Evolutionary conservation across 2,329 filamentous ascomycete genomes (phyloP).

Genomic region (Tolypocladium endophyticum): DNA sequence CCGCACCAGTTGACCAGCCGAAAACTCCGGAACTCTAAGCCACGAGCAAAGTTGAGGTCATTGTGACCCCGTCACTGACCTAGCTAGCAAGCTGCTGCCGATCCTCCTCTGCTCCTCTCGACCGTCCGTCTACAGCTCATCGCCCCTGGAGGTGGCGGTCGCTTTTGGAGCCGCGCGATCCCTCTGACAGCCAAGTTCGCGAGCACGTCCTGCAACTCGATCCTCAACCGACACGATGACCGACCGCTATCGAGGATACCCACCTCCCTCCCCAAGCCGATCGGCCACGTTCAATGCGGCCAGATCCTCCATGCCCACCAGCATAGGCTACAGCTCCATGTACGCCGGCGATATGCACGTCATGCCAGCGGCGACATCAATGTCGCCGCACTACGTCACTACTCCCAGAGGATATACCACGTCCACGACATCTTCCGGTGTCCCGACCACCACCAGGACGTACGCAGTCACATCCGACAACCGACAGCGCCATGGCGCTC

Average conservation of each 20-base stretch:
- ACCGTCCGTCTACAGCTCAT: no score
- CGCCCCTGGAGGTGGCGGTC: neutral
- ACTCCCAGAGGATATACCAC: constrained; percentile 23
- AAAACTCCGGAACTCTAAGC: neutral
- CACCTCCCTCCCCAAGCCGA: constrained; percentile 25
- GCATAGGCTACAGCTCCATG: constrained; percentile 36
- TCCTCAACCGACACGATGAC: constrained; percentile 25
- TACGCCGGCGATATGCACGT: constrained; percentile 45
- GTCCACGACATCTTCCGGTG: constrained; percentile 21
- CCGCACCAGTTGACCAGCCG: neutral
- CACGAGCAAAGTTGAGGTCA: neutral
- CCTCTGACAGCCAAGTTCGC: neutral
- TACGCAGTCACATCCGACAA: constrained; percentile 47
- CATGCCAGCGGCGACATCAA: constrained; percentile 31
- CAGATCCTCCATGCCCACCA: constrained; percentile 41
- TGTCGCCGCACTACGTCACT: constrained; percentile 20
- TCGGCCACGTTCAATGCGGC: constrained; percentile 37
- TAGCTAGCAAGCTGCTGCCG: neutral
- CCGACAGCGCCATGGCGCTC: constrained; percentile 34
- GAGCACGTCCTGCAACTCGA: neutral
- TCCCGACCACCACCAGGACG: constrained; percentile 38
- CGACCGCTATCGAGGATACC: constrained; percentile 33
- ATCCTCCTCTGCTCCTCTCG: neutral
- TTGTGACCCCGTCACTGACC: neutral
- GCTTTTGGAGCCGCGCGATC: neutral